Base-by-base conservation (phyloP, 2,329 filamentous ascomycete species). In the Botryotinia calthae region DNA sequence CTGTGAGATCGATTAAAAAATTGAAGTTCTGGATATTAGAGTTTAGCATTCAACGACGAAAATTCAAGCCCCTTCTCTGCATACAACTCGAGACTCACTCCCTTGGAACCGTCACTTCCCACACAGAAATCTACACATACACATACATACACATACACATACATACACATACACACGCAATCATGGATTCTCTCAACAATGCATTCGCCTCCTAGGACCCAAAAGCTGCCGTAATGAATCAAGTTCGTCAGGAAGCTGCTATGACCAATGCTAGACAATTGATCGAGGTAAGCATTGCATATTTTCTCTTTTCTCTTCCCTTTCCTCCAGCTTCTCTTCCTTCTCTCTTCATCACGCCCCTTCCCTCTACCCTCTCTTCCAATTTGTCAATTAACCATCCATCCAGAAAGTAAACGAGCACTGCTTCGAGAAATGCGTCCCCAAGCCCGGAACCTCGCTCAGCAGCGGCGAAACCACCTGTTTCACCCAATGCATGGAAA, bases 401-500 rank as follows among this genome's bases (percentile, higher is more conserved):
- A 31, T 20, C 59, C 74, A 94, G 91, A 94, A 93, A 88, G 87
- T 95, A 82, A 93, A 94, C 83, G 87, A 92, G 79, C 90, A 91
- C 83, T 95, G 93, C 85, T 95, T 94, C 84, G 88, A 93, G 64
- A 90, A 89, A 81, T 95, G 93, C 82, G 84, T 95, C 25, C 86
- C 91, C 67, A 90, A 91, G 79, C 91, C 93, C 71, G 90, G 91
- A 73, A 82, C 86, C 67, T 89, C 88, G 71, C 83, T 95, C 72
- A 79, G 77, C 67, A 88, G 86, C 82, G 83, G 87, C 82, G 93
- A 95, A 82, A 85, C 89, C 80, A 85, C 87, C 34, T 95, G 93
- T 84, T 86, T 93, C 80, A 92, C 87, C 31, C 86, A 87, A 74
- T 95, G 93, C 85, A 93, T 94, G 89, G 92, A 95, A 79, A 95